phyloP scores from a whole-genome alignment of 2,329 filamentous ascomycete species.

The Penicillium italicum region DNA sequence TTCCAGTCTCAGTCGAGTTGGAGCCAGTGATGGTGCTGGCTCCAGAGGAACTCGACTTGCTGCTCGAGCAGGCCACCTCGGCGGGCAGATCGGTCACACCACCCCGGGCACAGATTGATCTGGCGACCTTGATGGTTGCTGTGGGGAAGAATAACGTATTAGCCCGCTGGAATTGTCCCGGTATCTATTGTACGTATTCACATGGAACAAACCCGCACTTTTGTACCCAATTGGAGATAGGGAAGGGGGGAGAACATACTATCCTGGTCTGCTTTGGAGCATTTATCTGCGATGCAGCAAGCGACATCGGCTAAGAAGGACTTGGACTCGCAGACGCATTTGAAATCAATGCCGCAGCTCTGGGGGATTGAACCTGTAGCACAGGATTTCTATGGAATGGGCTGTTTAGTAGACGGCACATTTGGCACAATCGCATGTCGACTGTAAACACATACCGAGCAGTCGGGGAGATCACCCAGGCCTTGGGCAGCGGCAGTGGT shows the following conservation, averaged over 20 bases:
- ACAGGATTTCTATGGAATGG: constrained; percentile 33
- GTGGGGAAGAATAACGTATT: background rate
- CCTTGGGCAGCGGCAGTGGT: constrained; percentile 47
- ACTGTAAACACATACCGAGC: constrained; percentile 50
- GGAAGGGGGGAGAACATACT: constrained; percentile 24
- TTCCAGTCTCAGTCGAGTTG: background rate
- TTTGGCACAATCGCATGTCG: background rate
- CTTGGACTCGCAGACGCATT: constrained; percentile 49
- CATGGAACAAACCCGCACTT: background rate
- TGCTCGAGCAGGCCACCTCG: constrained; percentile 27
- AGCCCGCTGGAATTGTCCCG: background rate
- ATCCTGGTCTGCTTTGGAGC: constrained; percentile 42
- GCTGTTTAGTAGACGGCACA: constrained; percentile 5
- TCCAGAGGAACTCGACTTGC: background rate
- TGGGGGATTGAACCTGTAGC: constrained; percentile 42
- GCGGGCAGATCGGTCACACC: constrained; percentile 38
- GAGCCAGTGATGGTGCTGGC: background rate
- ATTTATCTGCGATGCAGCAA: constrained; percentile 50
- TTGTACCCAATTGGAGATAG: background rate
- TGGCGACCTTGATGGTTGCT: constrained; percentile 38
- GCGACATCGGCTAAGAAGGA: constrained; percentile 49
- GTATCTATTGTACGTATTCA: background rate
- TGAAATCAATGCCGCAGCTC: constrained; percentile 42
- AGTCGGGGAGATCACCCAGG: constrained; percentile 47
- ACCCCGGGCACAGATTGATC: constrained; percentile 38